phyloP scores from a whole-genome alignment of 108 stramenopile species.

The Cyclotella cryptica region DNA sequence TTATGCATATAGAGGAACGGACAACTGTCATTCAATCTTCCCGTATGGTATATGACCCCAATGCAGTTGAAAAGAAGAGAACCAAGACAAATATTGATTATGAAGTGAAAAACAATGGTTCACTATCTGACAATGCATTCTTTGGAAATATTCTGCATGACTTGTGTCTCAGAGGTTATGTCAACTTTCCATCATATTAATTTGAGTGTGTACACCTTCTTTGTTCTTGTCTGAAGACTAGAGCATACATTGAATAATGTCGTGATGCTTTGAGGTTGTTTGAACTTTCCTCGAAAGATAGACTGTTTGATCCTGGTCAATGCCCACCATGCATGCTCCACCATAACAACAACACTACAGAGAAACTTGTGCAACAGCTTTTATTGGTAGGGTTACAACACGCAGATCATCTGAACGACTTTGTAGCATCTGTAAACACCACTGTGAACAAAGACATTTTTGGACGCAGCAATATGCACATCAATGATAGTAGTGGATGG shows the following conservation, averaged over 20 bases:
- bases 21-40: not conserved
- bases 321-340: not conserved
- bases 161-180: not conserved
- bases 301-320: not conserved
- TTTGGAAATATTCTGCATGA: not conserved
- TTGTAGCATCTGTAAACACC: not conserved
- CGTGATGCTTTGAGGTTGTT: not conserved
- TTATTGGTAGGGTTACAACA: not conserved
- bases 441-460: not conserved
- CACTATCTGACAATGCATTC: not conserved
- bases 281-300: not conserved
- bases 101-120: not conserved
- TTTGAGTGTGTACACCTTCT: not conserved
- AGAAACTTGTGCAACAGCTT: not conserved
- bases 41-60: not conserved
- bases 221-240: not conserved
- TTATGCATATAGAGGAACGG: not conserved
- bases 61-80: not conserved
- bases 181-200: not conserved
- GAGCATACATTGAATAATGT: not conserved
- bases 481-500: not conserved
- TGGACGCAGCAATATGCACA: not conserved
- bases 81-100: slow-evolving; percentile 5
- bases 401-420: not conserved
- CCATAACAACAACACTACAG: not conserved